Evolutionary conservation across 2,329 filamentous ascomycete genomes (phyloP).

Genomic region (Alternaria triticina): DNA sequence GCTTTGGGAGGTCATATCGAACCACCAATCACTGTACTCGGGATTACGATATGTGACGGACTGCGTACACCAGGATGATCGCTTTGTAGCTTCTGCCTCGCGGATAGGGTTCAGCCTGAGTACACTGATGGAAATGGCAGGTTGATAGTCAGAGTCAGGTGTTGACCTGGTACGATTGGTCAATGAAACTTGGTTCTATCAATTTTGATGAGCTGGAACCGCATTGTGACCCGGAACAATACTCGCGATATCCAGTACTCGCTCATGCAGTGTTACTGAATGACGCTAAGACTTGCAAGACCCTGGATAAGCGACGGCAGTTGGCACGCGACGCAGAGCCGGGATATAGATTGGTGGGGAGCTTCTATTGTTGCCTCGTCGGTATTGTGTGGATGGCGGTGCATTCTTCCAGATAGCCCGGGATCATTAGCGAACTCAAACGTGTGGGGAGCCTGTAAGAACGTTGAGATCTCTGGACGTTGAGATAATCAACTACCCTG

Average conservation of each 20-base stretch:
- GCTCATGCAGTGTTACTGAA: constrained; percentile 14
- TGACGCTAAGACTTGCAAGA: constrained; percentile 2
- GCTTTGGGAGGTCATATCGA: constrained; percentile 15
- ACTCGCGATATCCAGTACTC: constrained; percentile 15
- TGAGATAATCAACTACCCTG: neutral
- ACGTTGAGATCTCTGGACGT: neutral
- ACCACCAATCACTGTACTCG: constrained; percentile 27
- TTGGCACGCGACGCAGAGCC: constrained; percentile 16
- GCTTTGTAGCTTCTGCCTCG: constrained; percentile 17
- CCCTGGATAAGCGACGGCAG: constrained; percentile 17
- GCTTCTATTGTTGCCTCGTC: constrained; percentile 8
- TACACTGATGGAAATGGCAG: constrained; percentile 15
- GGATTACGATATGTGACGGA: constrained; percentile 29
- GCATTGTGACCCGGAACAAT: constrained; percentile 27
- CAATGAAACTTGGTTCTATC: constrained; percentile 22
- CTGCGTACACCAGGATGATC: constrained; percentile 19
- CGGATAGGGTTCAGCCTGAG: constrained; percentile 35
- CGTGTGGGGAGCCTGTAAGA: constrained; percentile 16
- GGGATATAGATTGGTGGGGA: constrained; percentile 9
- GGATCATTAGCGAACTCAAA: constrained; percentile 2
- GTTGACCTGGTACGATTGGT: constrained; percentile 17
- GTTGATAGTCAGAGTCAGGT: constrained; percentile 25
- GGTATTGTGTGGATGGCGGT: constrained; percentile 14
- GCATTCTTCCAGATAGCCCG: constrained; percentile 17
- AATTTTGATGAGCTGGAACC: constrained; percentile 31